phyloP scores from a whole-genome alignment of 164 flowering plant species.

The Stephania yunnanensis region DNA sequence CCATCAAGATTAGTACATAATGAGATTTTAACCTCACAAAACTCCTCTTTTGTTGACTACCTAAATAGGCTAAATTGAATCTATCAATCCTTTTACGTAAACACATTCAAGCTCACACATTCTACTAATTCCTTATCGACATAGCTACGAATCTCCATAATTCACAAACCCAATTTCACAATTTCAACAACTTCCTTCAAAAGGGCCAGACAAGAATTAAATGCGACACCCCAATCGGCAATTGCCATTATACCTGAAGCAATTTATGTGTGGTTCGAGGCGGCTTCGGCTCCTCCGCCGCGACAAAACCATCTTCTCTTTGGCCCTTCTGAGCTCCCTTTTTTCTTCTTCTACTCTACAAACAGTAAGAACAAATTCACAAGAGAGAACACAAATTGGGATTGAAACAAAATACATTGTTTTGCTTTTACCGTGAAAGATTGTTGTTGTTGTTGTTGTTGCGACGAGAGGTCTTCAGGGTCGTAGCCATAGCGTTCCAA shows the following conservation, averaged over 20 bases:
- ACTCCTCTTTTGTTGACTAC: too few relatives aligned
- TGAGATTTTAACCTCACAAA: too few relatives aligned
- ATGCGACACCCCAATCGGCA: background rate
- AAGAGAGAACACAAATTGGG: background rate
- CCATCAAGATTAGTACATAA: too few relatives aligned
- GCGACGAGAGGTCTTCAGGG: slow-evolving; percentile 42
- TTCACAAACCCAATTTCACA: background rate
- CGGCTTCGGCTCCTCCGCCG: slow-evolving; percentile 32
- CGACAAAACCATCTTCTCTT: slow-evolving; percentile 18
- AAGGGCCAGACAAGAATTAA: background rate
- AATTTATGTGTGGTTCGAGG: slow-evolving; percentile 67
- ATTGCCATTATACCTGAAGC: slow-evolving; percentile 55
- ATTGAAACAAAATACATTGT: background rate
- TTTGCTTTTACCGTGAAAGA: slow-evolving; percentile 37
- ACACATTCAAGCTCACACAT: background rate
- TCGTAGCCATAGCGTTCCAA: slow-evolving; percentile 62
- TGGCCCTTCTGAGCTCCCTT: slow-evolving; percentile 34
- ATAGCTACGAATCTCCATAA: background rate
- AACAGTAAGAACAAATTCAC: background rate
- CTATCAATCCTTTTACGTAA: background rate
- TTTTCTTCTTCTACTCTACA: slow-evolving; percentile 40
- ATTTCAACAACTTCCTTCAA: background rate
- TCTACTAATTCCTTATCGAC: background rate
- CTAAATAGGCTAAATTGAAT: too few relatives aligned
- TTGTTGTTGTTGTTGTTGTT: slow-evolving; percentile 21